These are phyloP conservation scores for Cadophora sp. DNA, from an alignment of 2,329 filamentous ascomycete genomes.

Conservation along the genomic window DNA sequence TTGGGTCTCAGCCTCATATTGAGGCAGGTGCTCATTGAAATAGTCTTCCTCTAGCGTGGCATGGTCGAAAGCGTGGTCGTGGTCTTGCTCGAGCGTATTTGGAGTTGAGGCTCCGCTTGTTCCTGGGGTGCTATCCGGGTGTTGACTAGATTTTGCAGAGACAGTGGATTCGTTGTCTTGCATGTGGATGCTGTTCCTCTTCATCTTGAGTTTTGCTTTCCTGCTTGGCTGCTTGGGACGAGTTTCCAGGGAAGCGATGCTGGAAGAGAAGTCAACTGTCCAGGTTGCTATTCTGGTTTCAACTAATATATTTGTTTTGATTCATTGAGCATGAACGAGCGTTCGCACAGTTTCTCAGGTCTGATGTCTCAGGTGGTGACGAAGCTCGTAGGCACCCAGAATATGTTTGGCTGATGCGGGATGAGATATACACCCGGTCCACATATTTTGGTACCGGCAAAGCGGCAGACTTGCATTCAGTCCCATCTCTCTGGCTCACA, in stretches of 20 bases:
- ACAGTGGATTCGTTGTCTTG: not conserved
- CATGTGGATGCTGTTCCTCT: conserved; percentile 1
- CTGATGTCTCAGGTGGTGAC: not conserved
- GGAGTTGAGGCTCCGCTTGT: conserved; percentile 22
- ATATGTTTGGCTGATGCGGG: not conserved
- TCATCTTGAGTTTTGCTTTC: not conserved
- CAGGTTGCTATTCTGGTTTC: too few species aligned
- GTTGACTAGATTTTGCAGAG: conserved; percentile 2
- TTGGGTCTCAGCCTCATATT: not conserved
- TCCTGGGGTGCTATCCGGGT: conserved; percentile 8
- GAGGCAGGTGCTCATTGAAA: not conserved
- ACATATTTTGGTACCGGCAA: conserved; percentile 1
- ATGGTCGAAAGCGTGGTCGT: conserved; percentile 17
- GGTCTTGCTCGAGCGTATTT: conserved; percentile 14
- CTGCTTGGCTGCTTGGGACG: not conserved
- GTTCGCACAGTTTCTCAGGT: too few species aligned
- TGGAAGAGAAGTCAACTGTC: too few species aligned
- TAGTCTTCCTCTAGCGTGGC: conserved; percentile 6
- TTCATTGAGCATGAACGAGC: too few species aligned
- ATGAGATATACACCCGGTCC: conserved; percentile 9
- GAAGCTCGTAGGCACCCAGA: conserved; percentile 13
- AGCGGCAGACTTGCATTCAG: not conserved
- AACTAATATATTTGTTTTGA: too few species aligned
- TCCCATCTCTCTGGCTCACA: not conserved
- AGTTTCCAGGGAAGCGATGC: too few species aligned